These are phyloP conservation scores for Neofusicoccum umdonicola DNA, from an alignment of 2,329 filamentous ascomycete species.

Conservation along the genomic window DNA sequence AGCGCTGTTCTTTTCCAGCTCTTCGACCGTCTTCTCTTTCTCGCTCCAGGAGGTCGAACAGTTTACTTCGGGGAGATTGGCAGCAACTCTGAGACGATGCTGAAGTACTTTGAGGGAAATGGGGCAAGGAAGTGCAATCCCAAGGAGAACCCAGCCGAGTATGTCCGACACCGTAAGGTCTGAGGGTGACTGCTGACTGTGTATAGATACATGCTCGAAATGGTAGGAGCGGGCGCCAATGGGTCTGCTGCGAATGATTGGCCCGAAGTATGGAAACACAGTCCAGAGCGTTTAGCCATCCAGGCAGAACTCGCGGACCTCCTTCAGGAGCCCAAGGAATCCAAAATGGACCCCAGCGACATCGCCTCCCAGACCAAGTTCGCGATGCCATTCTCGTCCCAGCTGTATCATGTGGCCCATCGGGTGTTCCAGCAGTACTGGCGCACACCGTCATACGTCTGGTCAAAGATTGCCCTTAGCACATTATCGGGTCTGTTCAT, in stretches of 20 bases:
- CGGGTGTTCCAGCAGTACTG: slow-evolving; percentile 48
- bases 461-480: slow-evolving; percentile 25
- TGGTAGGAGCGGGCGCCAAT: slow-evolving; percentile 30
- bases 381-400: slow-evolving; percentile 40
- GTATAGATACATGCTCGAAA: slow-evolving; percentile 60
- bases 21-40: slow-evolving; percentile 45
- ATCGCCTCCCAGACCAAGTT: slow-evolving; percentile 38
- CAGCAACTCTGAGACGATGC: slow-evolving; percentile 38
- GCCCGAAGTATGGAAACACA: slow-evolving; percentile 40
- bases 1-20: slow-evolving; percentile 44
- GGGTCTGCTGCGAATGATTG: slow-evolving; percentile 45
- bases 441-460: slow-evolving; percentile 44
- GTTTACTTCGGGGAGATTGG: slow-evolving; percentile 48
- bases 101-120: slow-evolving; percentile 59
- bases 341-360: neutral
- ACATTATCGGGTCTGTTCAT: slow-evolving; percentile 30
- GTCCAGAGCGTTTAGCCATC: slow-evolving; percentile 25
- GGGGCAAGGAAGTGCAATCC: slow-evolving; percentile 59
- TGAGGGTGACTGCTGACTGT: neutral
- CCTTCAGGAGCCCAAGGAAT: neutral
- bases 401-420: slow-evolving; percentile 35
- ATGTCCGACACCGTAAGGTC: neutral
- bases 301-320: slow-evolving; percentile 33
- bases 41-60: slow-evolving; percentile 36
- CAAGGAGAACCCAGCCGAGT: slow-evolving; percentile 69